These are phyloP conservation scores for Ottelia alismoides DNA, from an alignment of 106 monocot genomes.

Conservation along the genomic window DNA sequence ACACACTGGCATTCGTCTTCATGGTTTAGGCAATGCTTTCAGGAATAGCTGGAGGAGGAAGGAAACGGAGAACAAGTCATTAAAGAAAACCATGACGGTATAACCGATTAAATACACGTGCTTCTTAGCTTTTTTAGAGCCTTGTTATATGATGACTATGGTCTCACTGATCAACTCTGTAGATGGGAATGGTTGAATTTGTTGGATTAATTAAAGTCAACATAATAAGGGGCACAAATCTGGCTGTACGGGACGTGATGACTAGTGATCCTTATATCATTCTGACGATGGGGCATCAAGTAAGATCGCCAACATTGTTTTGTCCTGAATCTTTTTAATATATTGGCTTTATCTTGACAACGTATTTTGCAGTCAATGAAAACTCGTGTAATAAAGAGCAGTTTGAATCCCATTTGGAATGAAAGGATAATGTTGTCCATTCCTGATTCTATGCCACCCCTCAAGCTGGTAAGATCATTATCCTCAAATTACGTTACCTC, in stretches of 20 bases:
- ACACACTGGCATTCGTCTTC: constrained; percentile 20
- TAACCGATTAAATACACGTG: not conserved
- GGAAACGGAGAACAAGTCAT: constrained; percentile 39
- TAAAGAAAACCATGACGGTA: constrained; percentile 35
- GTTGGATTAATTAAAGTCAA: constrained; percentile 76
- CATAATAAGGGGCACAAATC: constrained; percentile 67
- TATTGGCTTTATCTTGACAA: not conserved
- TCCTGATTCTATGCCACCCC: constrained; percentile 65
- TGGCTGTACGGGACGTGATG: constrained; percentile 71
- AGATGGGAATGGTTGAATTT: constrained; percentile 98
- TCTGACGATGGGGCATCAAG: constrained; percentile 75
- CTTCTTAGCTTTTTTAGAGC: not conserved
- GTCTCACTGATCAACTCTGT: constrained; percentile 1
- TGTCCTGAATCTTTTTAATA: not conserved
- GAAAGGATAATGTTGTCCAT: constrained; percentile 78
- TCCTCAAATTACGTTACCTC: not conserved
- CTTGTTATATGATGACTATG: not conserved
- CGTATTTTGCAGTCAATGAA: constrained; percentile 66
- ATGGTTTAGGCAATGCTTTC: constrained; percentile 37
- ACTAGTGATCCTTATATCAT: constrained; percentile 92
- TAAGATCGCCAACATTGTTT: no score
- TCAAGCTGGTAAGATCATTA: constrained; percentile 60
- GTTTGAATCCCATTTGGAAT: constrained; percentile 91
- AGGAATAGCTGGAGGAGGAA: constrained; percentile 69
- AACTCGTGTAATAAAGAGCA: constrained; percentile 83